phyloP scores from a whole-genome alignment of 225 moss, liverwort and hornwort genomes.

The Sphagnum contortum region DNA sequence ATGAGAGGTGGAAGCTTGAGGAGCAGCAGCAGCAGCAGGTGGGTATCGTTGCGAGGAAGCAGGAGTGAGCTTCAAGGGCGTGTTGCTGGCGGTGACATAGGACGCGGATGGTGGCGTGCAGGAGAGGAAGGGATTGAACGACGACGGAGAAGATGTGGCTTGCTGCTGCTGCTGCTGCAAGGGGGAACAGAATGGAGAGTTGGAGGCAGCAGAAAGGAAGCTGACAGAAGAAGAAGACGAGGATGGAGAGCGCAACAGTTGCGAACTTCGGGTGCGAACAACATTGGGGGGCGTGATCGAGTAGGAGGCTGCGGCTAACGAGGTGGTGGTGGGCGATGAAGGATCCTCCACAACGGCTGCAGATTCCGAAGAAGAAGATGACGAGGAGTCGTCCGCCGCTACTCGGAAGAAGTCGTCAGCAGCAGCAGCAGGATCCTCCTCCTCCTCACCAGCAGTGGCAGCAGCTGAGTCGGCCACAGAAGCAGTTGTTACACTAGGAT shows the following conservation, averaged over 20 bases:
- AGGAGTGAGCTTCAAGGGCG: constrained; percentile 2
- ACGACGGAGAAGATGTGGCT: constrained; percentile 4
- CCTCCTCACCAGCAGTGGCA: too few relatives aligned
- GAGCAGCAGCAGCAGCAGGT: not conserved
- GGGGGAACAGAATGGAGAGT: constrained; percentile 21
- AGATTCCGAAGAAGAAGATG: too few relatives aligned
- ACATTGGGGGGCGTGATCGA: constrained; percentile 2
- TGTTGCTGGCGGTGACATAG: constrained; percentile 6
- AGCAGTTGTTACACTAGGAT: too few relatives aligned
- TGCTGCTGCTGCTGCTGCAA: constrained; percentile 1
- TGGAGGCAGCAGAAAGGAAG: constrained; percentile 4
- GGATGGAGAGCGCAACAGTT: not conserved
- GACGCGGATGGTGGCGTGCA: constrained; percentile 13
- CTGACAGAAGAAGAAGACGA: not conserved
- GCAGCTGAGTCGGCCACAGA: too few relatives aligned
- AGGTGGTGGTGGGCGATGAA: too few relatives aligned
- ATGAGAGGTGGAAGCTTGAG: too few relatives aligned
- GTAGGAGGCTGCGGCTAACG: not conserved
- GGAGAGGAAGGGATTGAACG: too few relatives aligned
- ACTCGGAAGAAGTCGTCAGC: too few relatives aligned
- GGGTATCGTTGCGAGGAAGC: constrained; percentile 5
- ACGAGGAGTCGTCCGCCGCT: too few relatives aligned
- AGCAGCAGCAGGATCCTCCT: too few relatives aligned
- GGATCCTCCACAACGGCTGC: too few relatives aligned
- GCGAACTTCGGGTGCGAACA: not conserved